These are phyloP conservation scores for Zostera marina DNA, from an alignment of 116 monocot genomes.

Conservation along the genomic window DNA sequence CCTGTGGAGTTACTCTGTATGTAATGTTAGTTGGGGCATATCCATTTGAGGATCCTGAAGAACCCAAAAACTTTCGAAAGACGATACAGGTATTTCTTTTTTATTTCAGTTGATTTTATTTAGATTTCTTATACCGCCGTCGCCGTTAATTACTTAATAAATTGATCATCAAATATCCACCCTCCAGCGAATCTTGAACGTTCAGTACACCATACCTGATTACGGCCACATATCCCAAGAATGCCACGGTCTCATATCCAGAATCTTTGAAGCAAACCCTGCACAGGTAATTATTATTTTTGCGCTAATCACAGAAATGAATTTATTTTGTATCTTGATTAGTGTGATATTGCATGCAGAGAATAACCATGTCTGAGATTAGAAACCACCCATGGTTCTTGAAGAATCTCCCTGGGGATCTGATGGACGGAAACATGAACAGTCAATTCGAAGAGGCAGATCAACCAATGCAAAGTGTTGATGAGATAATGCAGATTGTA, in stretches of 20 bases:
- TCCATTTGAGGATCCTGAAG: conserved; percentile 96
- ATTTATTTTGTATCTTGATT: neutral
- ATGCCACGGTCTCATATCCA: conserved; percentile 53
- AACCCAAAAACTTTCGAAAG: conserved; percentile 76
- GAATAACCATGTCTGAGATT: conserved; percentile 77
- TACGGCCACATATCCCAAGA: conserved; percentile 68
- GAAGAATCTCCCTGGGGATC: conserved; percentile 59
- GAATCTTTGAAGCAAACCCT: conserved; percentile 85
- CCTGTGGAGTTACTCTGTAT: conserved; percentile 89
- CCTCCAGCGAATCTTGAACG: conserved; percentile 63
- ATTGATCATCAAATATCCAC: neutral
- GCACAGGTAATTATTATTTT: conserved; percentile 23
- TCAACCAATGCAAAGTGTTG: conserved; percentile 65
- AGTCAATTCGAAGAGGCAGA: conserved; percentile 48
- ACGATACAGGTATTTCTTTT: conserved; percentile 46
- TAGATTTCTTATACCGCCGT: neutral
- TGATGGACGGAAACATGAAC: conserved; percentile 44
- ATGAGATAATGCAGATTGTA: conserved; percentile 76
- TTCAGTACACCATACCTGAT: conserved; percentile 90
- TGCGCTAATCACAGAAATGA: neutral
- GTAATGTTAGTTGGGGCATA: conserved; percentile 95
- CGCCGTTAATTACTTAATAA: neutral
- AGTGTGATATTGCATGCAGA: conserved; percentile 21
- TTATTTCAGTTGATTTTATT: neutral
- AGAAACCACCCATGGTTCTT: conserved; percentile 67